phyloP scores from a whole-genome alignment of 106 monocot genomes.

The Dactylorhiza incarnata region DNA sequence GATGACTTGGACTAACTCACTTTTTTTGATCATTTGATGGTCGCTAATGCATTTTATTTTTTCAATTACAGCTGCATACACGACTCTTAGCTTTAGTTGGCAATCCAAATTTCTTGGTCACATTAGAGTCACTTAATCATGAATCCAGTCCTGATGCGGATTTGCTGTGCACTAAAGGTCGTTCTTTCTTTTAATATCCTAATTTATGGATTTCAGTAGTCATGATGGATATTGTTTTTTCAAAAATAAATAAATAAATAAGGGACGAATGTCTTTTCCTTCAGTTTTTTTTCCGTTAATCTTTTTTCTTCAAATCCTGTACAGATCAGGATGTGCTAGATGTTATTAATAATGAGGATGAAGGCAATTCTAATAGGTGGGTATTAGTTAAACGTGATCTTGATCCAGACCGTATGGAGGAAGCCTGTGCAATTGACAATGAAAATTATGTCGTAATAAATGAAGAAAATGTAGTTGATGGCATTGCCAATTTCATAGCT shows the following conservation, averaged over 20 bases:
- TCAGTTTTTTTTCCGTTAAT: background rate
- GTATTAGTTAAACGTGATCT: slow-evolving; percentile 56
- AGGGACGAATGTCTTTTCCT: background rate
- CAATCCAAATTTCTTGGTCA: slow-evolving; percentile 45
- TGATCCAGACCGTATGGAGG: slow-evolving; percentile 46
- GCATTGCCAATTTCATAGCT: slow-evolving; percentile 77
- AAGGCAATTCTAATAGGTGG: slow-evolving; percentile 59
- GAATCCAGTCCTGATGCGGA: slow-evolving; percentile 15
- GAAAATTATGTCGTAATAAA: slow-evolving; percentile 70
- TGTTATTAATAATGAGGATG: slow-evolving; percentile 28
- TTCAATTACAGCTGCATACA: slow-evolving; percentile 49
- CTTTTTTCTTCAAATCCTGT: slow-evolving; percentile 11
- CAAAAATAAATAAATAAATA: background rate
- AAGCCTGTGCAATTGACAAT: slow-evolving; percentile 71
- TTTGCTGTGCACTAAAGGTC: slow-evolving; percentile 18
- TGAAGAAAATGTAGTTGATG: slow-evolving; percentile 86
- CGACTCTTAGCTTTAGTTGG: slow-evolving; percentile 59
- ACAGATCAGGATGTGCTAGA: slow-evolving; percentile 30
- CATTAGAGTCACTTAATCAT: slow-evolving; percentile 42
- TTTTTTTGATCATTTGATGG: slow-evolving; percentile 1
- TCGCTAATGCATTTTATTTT: background rate
- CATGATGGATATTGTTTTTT: background rate
- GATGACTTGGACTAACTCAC: background rate
- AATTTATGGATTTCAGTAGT: background rate
- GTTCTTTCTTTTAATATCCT: slow-evolving; percentile 2